Evolutionary conservation across 2,329 filamentous ascomycete genomes (phyloP).

Genomic region (Aquanectria penicillioides): DNA sequence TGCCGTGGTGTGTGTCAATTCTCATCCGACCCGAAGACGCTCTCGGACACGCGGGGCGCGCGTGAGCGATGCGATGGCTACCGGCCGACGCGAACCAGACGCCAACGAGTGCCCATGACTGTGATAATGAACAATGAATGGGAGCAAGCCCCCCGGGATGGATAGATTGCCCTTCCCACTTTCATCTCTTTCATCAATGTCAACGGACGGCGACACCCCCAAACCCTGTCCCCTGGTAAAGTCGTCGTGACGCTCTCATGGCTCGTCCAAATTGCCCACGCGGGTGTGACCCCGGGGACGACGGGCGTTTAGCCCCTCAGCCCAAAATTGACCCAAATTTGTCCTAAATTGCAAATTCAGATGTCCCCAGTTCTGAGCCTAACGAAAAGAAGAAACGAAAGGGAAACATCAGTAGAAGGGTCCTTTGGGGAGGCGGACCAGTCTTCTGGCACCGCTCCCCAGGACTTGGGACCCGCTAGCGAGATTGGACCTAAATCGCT

Average conservation of each 20-base stretch:
- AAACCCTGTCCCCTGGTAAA: constrained; percentile 16
- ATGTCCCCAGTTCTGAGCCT: constrained; percentile 6
- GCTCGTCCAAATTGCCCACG: constrained; percentile 15
- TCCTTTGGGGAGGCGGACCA: not conserved
- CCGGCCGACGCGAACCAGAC: too few species aligned
- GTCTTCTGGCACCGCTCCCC: constrained; percentile 1
- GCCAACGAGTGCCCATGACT: not conserved
- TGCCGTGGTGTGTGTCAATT: not conserved
- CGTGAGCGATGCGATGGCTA: not conserved
- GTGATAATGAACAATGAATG: constrained; percentile 2
- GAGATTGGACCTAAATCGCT: too few species aligned
- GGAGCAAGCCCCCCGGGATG: constrained; percentile 16
- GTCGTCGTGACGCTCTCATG: constrained; percentile 14
- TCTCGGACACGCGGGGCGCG: not conserved
- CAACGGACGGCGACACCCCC: constrained; percentile 10
- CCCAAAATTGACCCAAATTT: constrained; percentile 11
- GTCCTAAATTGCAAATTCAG: constrained; percentile 1
- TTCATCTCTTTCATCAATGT: constrained; percentile 29
- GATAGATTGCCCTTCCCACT: constrained; percentile 22
- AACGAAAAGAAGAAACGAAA: constrained; percentile 18
- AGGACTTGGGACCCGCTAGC: not conserved
- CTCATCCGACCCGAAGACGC: too few species aligned
- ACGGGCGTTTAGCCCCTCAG: constrained; percentile 2
- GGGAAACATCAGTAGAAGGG: constrained; percentile 12
- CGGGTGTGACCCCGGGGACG: constrained; percentile 5